Evolutionary conservation across 1,139 yeast genomes (phyloP).

Genomic region (Debaryomyces robertsiae): DNA sequence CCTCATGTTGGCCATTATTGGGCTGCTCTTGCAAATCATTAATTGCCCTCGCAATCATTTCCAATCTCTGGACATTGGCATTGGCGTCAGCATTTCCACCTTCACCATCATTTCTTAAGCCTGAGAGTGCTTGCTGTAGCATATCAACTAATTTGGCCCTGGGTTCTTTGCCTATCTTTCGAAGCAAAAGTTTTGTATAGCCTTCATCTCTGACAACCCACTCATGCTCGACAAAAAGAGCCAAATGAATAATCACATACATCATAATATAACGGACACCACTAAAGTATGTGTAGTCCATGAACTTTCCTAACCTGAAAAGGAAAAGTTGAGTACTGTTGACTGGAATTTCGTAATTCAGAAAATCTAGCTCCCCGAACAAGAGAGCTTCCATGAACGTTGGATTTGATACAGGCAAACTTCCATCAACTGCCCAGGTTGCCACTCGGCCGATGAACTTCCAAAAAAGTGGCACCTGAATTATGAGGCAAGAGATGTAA

Average conservation of each 20-base stretch:
- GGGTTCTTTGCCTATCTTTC: slow-evolving; percentile 60
- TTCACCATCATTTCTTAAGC: slow-evolving; percentile 29
- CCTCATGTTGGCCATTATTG: slow-evolving; percentile 20
- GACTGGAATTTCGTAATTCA: slow-evolving; percentile 12
- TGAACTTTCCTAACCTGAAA: slow-evolving; percentile 23
- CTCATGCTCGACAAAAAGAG: slow-evolving; percentile 62
- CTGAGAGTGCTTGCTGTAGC: slow-evolving; percentile 34
- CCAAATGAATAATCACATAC: slow-evolving; percentile 45
- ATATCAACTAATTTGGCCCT: slow-evolving; percentile 44
- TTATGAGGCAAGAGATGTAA: slow-evolving; percentile 41
- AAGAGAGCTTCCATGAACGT: slow-evolving; percentile 44
- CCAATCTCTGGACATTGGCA: slow-evolving; percentile 28
- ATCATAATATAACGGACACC: slow-evolving; percentile 44
- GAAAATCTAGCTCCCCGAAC: slow-evolving; percentile 45
- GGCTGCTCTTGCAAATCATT: slow-evolving; percentile 31
- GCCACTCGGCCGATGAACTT: slow-evolving; percentile 52
- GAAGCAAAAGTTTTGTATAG: slow-evolving; percentile 55
- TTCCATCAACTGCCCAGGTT: slow-evolving; percentile 58
- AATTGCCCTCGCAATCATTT: slow-evolving; percentile 34
- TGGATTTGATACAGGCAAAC: slow-evolving; percentile 42
- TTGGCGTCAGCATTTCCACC: slow-evolving; percentile 27
- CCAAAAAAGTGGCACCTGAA: slow-evolving; percentile 63
- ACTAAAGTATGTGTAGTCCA: slow-evolving; percentile 40
- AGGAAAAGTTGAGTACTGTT: slow-evolving; percentile 11
- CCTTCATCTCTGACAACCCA: slow-evolving; percentile 76